Evolutionary conservation across 371 early-diverging fungal species (phyloP).

Genomic region (Saksenaea oblongispora): DNA sequence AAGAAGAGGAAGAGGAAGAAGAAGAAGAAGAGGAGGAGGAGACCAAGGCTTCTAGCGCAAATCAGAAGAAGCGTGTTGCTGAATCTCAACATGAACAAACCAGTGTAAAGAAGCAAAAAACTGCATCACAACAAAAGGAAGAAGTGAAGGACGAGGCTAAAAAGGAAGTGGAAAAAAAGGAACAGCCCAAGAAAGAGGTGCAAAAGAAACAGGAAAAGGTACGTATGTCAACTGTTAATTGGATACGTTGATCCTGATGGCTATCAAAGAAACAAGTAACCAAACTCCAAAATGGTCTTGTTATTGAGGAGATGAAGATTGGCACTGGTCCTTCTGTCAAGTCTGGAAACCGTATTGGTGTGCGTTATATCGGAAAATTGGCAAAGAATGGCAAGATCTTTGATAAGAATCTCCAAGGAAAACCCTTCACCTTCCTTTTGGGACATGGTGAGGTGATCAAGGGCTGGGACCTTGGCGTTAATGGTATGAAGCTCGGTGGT

Average conservation of each 20-base stretch:
- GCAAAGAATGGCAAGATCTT: conserved; percentile 88
- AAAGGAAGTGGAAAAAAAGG: conserved; percentile 9
- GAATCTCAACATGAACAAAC: conserved; percentile 12
- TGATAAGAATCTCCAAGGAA: conserved; percentile 89
- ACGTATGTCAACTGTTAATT: conserved; percentile 16
- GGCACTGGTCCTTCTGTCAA: conserved; percentile 81
- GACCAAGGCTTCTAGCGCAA: background rate
- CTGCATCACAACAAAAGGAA: conserved; percentile 17
- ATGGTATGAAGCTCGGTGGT: conserved; percentile 92
- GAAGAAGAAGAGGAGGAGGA: conserved; percentile 20
- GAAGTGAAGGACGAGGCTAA: background rate
- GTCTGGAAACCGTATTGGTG: conserved; percentile 75
- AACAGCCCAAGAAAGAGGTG: conserved; percentile 1
- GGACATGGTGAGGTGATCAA: conserved; percentile 93
- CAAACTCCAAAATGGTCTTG: conserved; percentile 68
- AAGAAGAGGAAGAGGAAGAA: background rate
- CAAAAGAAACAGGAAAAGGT: conserved; percentile 16
- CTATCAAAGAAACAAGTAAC: conserved; percentile 28
- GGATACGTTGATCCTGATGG: background rate
- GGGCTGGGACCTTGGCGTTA: conserved; percentile 91
- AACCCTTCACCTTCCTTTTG: conserved; percentile 87
- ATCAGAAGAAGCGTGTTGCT: conserved; percentile 19
- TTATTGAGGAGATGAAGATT: conserved; percentile 78
- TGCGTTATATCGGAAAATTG: conserved; percentile 93
- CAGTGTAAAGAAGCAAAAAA: conserved; percentile 19